Conservation (phyloP, 169 alveolate species). For the Plasmodium chabaudi region DNA sequence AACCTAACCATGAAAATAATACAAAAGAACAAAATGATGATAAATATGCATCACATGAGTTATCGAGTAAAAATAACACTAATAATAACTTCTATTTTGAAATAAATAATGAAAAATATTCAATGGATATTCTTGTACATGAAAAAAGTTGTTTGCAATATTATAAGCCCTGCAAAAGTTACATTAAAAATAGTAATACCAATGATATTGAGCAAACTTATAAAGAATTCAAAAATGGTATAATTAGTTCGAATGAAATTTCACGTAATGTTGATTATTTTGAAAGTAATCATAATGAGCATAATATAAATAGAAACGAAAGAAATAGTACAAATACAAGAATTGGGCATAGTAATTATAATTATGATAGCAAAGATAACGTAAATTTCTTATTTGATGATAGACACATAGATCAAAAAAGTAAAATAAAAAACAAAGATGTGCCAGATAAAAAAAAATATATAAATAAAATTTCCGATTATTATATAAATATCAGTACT, state of each 20-base stretch:
- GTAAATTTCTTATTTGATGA: too few relatives aligned
- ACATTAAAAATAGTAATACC: background rate
- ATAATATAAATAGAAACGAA: background rate
- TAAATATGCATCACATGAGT: background rate
- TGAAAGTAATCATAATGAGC: too few relatives aligned
- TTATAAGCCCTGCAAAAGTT: slow-evolving; percentile 1
- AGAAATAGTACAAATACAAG: background rate
- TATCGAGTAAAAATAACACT: background rate
- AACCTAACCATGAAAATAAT: slow-evolving; percentile 9
- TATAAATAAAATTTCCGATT: background rate
- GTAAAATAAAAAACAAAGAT: background rate
- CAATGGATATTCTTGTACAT: slow-evolving; percentile 6
- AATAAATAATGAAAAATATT: slow-evolving; percentile 49
- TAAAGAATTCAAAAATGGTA: background rate
- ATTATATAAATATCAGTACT: too few relatives aligned
- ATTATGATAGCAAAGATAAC: background rate
- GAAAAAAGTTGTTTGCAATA: slow-evolving; percentile 12
- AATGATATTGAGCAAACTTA: background rate
- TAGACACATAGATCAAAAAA: too few relatives aligned
- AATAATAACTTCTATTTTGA: slow-evolving; percentile 31
- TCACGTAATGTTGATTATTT: too few relatives aligned
- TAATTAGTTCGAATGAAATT: background rate
- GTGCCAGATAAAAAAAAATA: background rate
- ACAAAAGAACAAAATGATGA: slow-evolving; percentile 12
- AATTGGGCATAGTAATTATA: background rate